These are phyloP conservation scores for Fusarium poae DNA, from an alignment of 2,329 filamentous ascomycete species.

Conservation along the genomic window DNA sequence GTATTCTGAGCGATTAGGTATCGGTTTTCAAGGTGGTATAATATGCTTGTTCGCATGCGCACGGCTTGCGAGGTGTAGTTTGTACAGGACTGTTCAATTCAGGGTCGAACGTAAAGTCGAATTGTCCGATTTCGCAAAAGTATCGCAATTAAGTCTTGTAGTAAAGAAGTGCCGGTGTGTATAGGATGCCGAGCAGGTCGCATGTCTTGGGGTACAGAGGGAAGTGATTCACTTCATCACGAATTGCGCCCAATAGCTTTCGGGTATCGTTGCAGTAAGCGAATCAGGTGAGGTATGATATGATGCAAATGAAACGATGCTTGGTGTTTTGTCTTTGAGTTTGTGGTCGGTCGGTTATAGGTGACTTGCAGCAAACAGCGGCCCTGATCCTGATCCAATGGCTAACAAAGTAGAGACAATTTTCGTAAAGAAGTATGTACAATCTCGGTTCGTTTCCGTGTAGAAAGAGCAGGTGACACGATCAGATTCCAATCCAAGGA, in stretches of 20 bases:
- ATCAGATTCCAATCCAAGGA: not conserved
- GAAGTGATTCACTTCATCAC: conserved; percentile 39
- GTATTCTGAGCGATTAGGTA: not conserved
- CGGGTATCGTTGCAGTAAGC: conserved; percentile 29
- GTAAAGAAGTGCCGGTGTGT: conserved; percentile 7
- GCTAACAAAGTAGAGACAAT: conserved; percentile 7
- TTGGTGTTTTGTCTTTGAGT: conserved; percentile 13
- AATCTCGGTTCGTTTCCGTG: conserved; percentile 8
- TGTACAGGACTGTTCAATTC: conserved; percentile 3
- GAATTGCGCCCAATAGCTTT: conserved; percentile 18
- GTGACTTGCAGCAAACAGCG: not conserved
- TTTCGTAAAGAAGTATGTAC: conserved; percentile 21
- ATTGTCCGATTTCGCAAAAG: conserved; percentile 1
- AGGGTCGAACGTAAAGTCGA: conserved; percentile 4
- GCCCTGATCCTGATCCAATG: conserved; percentile 6
- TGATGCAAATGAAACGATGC: conserved; percentile 21
- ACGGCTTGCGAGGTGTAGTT: not conserved
- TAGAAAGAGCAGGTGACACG: not conserved
- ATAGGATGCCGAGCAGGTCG: conserved; percentile 29
- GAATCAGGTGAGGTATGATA: conserved; percentile 27
- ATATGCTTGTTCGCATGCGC: not conserved
- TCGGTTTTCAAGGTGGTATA: not conserved
- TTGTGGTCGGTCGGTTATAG: conserved; percentile 18
- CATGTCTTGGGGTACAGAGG: conserved; percentile 22
- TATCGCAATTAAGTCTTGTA: conserved; percentile 3